These are phyloP conservation scores for Hypoxylon lenormandii DNA, from an alignment of 495 filamentous ascomycete genomes.

Conservation along the genomic window DNA sequence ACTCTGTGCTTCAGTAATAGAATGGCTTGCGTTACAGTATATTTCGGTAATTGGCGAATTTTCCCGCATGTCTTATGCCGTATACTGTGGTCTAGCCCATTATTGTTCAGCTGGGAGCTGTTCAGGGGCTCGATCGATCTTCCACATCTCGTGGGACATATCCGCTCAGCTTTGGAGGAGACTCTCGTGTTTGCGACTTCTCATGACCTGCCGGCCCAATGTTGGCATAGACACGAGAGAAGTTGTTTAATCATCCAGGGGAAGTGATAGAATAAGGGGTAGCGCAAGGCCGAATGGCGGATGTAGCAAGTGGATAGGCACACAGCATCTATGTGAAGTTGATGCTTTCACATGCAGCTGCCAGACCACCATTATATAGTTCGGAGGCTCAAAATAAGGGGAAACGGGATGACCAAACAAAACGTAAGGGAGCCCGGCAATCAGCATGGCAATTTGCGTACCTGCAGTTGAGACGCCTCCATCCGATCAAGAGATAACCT, in stretches of 20 bases:
- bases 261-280: slow-evolving; percentile 5
- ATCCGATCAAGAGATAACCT: slow-evolving; percentile 21
- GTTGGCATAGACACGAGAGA: background rate
- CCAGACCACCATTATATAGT: slow-evolving; percentile 14
- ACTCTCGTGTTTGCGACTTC: slow-evolving; percentile 34
- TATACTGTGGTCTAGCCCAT: slow-evolving; percentile 28
- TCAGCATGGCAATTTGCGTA: slow-evolving; percentile 37
- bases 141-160: slow-evolving; percentile 33
- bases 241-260: background rate
- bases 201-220: slow-evolving; percentile 20
- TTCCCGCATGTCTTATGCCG: slow-evolving; percentile 47
- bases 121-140: slow-evolving; percentile 32
- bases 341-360: slow-evolving; percentile 24
- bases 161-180: slow-evolving; percentile 22
- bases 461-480: slow-evolving; percentile 36
- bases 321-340: slow-evolving; percentile 34
- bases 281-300: slow-evolving; percentile 20
- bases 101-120: slow-evolving; percentile 17
- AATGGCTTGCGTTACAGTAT: slow-evolving; percentile 36
- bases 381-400: slow-evolving; percentile 34
- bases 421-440: slow-evolving; percentile 20
- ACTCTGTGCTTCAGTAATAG: slow-evolving; percentile 42
- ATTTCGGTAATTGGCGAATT: slow-evolving; percentile 51
- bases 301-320: slow-evolving; percentile 22
- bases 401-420: background rate